Conservation (phyloP, 768 basidiomycete genomes). For the Galerina marginata region DNA sequence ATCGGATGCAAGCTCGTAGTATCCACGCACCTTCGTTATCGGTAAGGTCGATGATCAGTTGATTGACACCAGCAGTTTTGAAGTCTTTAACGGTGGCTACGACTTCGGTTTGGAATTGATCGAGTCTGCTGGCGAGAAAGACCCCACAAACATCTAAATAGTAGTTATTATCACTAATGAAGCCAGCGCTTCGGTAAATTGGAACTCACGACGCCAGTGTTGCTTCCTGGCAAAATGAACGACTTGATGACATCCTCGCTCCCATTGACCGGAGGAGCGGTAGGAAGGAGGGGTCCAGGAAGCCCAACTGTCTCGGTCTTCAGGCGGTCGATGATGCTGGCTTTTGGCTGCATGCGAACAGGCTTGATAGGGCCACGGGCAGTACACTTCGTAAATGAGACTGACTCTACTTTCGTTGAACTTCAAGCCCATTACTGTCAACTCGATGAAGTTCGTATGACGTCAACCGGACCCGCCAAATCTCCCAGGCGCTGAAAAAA, state of each 20-base stretch:
- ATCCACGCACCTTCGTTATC: constrained; percentile 61
- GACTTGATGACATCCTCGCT: constrained; percentile 60
- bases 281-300: constrained; percentile 54
- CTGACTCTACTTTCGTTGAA: constrained; percentile 51
- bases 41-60: constrained; percentile 60
- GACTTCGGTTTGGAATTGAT: constrained; percentile 56
- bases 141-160: constrained; percentile 62
- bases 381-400: constrained; percentile 45
- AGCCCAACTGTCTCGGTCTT: constrained; percentile 46
- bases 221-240: constrained; percentile 57
- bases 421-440: constrained; percentile 52
- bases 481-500: constrained; percentile 64
- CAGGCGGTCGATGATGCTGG: constrained; percentile 48
- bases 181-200: neutral
- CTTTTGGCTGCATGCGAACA: constrained; percentile 36
- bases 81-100: constrained; percentile 50
- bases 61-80: constrained; percentile 51
- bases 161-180: neutral
- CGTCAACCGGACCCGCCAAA: constrained; percentile 58
- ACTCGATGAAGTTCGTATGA: constrained; percentile 49
- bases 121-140: constrained; percentile 54
- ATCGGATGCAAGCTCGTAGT: neutral
- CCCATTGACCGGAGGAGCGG: constrained; percentile 47
- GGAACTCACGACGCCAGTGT: constrained; percentile 61
- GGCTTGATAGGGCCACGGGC: constrained; percentile 10